phyloP scores from a whole-genome alignment of 2,329 filamentous ascomycete species.

The Hymenoscyphus linearis region DNA sequence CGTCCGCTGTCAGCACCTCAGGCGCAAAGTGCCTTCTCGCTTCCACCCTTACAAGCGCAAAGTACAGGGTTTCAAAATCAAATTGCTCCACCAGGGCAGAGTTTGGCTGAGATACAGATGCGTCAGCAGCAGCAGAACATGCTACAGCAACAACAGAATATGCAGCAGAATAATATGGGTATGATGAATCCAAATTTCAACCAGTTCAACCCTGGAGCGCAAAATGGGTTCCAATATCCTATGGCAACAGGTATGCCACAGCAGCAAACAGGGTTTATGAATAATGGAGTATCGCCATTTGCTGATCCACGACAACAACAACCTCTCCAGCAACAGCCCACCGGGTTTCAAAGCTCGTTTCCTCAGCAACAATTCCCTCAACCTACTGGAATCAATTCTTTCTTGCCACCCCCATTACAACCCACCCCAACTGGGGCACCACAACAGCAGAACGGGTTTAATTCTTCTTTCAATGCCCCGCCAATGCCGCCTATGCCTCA shows the following conservation, averaged over 20 bases:
- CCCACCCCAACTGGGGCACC: conserved; percentile 51
- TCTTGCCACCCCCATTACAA: conserved; percentile 54
- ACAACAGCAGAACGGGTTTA: conserved; percentile 45
- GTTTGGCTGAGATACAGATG: conserved; percentile 67
- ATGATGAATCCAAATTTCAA: conserved; percentile 32
- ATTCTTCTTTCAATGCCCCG: conserved; percentile 37
- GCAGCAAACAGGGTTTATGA: conserved; percentile 35
- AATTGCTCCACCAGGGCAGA: conserved; percentile 69
- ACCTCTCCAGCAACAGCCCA: conserved; percentile 45
- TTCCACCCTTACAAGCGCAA: conserved; percentile 75
- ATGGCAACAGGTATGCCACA: conserved; percentile 23
- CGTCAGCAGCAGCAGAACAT: conserved; percentile 44
- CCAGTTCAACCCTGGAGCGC: conserved; percentile 25
- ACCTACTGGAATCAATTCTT: conserved; percentile 47
- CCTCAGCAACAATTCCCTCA: conserved; percentile 34
- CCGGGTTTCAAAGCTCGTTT: conserved; percentile 42
- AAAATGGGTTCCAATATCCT: conserved; percentile 26
- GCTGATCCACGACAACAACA: conserved; percentile 44
- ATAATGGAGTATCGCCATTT: conserved; percentile 44
- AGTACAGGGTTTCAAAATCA: conserved; percentile 69
- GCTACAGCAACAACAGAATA: conserved; percentile 40
- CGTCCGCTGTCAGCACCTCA: conserved; percentile 84
- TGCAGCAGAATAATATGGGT: conserved; percentile 37
- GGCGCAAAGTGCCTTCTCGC: conserved; percentile 67
- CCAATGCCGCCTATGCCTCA: conserved; percentile 49